phyloP scores from a whole-genome alignment of 2,329 filamentous ascomycete species.

The Neonectria faginata region DNA sequence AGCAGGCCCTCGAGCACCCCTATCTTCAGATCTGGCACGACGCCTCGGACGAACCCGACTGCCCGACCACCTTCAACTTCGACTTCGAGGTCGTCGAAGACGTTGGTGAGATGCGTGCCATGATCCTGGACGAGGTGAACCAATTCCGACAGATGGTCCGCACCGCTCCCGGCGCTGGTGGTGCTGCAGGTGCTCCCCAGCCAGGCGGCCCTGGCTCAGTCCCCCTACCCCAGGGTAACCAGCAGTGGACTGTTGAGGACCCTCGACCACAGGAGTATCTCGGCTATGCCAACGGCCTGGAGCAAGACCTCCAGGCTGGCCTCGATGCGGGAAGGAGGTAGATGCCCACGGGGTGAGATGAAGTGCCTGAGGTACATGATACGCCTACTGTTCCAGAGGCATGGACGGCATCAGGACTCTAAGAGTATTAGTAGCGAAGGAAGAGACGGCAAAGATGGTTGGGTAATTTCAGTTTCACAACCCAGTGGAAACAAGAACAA shows the following conservation, averaged over 20 bases:
- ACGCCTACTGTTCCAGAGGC: conserved; percentile 18
- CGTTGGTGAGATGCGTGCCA: conserved; percentile 92
- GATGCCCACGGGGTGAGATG: background rate
- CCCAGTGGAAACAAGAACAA: conserved; percentile 4
- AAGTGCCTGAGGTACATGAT: conserved; percentile 8
- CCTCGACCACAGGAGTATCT: conserved; percentile 70
- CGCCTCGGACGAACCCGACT: conserved; percentile 92
- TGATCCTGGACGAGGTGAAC: conserved; percentile 96
- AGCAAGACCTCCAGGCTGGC: conserved; percentile 69
- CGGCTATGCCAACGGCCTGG: conserved; percentile 61
- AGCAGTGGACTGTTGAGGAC: conserved; percentile 70
- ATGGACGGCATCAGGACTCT: conserved; percentile 10
- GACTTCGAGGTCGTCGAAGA: conserved; percentile 98
- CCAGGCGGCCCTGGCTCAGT: conserved; percentile 57
- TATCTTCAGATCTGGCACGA: conserved; percentile 99
- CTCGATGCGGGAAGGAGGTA: conserved; percentile 49
- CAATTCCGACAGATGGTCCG: conserved; percentile 78
- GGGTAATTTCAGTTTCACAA: conserved; percentile 22
- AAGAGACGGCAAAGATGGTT: conserved; percentile 17
- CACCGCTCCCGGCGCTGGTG: conserved; percentile 58
- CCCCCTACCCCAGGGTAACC: conserved; percentile 63
- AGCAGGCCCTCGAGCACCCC: conserved; percentile 93
- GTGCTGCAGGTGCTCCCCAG: conserved; percentile 49
- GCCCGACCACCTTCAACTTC: conserved; percentile 96
- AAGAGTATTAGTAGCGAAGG: background rate